Percentiles rank a stretch among this genome's conserved stretches.
phyloP scores from a whole-genome alignment of 2,329 filamentous ascomycete species.

The Cordyceps sp. region DNA sequence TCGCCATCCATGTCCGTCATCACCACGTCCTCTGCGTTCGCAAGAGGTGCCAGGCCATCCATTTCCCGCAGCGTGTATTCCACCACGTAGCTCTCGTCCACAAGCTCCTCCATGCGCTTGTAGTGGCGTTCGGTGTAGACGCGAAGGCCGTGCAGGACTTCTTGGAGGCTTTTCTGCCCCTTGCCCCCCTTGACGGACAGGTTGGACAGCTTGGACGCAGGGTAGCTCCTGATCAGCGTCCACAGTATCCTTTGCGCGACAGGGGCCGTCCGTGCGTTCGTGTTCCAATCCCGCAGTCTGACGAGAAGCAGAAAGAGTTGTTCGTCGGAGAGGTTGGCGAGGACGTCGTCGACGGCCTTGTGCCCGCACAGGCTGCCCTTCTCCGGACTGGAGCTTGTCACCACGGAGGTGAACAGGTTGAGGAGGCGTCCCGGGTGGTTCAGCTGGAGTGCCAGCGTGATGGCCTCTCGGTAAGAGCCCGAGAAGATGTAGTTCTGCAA shows the following conservation, averaged over 20 bases:
- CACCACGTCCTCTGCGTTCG: constrained; percentile 7
- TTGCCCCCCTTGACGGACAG: constrained; percentile 42
- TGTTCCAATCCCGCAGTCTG: constrained; percentile 89
- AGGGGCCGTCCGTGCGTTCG: constrained; percentile 72
- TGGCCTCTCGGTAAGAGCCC: constrained; percentile 81
- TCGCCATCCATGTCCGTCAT: constrained; percentile 20
- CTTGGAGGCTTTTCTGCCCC: constrained; percentile 54
- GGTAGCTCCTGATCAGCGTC: constrained; percentile 65
- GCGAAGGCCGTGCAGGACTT: constrained; percentile 72
- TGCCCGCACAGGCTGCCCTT: constrained; percentile 46
- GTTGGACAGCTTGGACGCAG: constrained; percentile 58
- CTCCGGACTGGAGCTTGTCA: constrained; percentile 45
- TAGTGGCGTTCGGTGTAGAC: constrained; percentile 92
- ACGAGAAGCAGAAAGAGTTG: constrained; percentile 74
- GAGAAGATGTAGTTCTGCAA: constrained; percentile 83
- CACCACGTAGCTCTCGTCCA: constrained; percentile 87
- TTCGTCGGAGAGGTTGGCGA: constrained; percentile 63
- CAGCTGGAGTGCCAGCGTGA: constrained; percentile 77
- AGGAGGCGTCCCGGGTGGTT: constrained; percentile 87
- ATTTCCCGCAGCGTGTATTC: constrained; percentile 90
- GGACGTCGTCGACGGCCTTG: constrained; percentile 63
- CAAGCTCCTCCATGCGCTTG: constrained; percentile 70
- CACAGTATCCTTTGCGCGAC: constrained; percentile 76
- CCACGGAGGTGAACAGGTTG: constrained; percentile 65
- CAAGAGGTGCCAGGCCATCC: constrained; percentile 48